These are phyloP conservation scores for Ustilago tritici DNA, from an alignment of 1,284 basidiomycete species.

Conservation along the genomic window DNA sequence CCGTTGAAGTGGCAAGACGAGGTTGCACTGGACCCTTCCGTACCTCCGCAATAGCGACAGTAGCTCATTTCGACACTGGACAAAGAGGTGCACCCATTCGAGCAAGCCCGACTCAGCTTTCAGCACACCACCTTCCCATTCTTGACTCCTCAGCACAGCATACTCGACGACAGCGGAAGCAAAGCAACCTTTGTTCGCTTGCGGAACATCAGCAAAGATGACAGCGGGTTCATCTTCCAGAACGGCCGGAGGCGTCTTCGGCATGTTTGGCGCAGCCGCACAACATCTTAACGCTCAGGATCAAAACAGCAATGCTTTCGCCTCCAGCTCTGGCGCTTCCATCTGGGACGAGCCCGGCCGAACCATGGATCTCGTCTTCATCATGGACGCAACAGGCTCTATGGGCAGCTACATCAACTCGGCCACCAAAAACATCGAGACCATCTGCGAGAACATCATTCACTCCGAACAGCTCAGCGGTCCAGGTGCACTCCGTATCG, in stretches of 20 bases:
- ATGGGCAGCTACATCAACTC: constrained; percentile 68
- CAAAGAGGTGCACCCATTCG: background rate
- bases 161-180: too few species aligned
- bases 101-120: background rate
- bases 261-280: constrained; percentile 64
- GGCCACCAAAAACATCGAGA: constrained; percentile 97
- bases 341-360: constrained; percentile 42
- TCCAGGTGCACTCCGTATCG: constrained; percentile 80
- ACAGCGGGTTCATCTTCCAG: constrained; percentile 32
- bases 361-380: constrained; percentile 67
- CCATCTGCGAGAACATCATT: constrained; percentile 95
- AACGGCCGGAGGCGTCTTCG: constrained; percentile 42
- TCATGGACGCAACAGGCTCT: constrained; percentile 69
- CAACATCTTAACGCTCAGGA: constrained; percentile 47
- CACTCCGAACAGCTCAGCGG: constrained; percentile 89
- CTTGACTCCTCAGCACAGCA: too few species aligned
- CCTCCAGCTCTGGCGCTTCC: constrained; percentile 24
- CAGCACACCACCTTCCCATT: background rate
- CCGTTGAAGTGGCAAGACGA: background rate
- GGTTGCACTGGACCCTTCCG: background rate
- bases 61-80: background rate
- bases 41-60: background rate
- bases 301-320: constrained; percentile 13
- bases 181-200: background rate
- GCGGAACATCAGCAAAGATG: constrained; percentile 15